Evolutionary conservation across 768 basidiomycete species (phyloP).

Genomic region (Pulveroboletus ravenelii): DNA sequence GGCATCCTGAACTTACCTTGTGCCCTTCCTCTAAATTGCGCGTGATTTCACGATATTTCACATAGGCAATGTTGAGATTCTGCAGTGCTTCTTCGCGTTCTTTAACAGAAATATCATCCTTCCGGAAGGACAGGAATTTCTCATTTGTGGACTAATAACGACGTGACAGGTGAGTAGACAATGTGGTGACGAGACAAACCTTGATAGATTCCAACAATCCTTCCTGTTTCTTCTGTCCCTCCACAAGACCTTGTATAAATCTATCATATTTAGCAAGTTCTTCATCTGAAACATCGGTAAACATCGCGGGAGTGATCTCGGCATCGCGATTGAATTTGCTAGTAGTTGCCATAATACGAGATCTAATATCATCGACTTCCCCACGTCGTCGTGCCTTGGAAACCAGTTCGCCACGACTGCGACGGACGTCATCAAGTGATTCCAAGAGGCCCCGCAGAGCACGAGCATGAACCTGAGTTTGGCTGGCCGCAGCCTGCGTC

Average conservation of each 20-base stretch:
- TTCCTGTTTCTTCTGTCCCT: slow-evolving; percentile 56
- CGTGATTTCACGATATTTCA: slow-evolving; percentile 81
- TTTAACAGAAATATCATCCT: slow-evolving; percentile 71
- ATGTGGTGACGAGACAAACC: slow-evolving; percentile 39
- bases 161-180: neutral
- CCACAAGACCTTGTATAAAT: slow-evolving; percentile 56
- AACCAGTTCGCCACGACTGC: slow-evolving; percentile 57
- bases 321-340: slow-evolving; percentile 59
- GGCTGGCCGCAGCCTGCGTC: slow-evolving; percentile 37
- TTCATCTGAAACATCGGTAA: slow-evolving; percentile 76
- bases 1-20: slow-evolving; percentile 43
- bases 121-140: slow-evolving; percentile 68
- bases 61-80: slow-evolving; percentile 77
- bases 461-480: slow-evolving; percentile 62
- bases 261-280: slow-evolving; percentile 80
- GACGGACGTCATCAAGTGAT: slow-evolving; percentile 67
- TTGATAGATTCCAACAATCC: slow-evolving; percentile 62
- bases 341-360: slow-evolving; percentile 62
- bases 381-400: slow-evolving; percentile 58
- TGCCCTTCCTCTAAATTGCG: slow-evolving; percentile 86
- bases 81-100: slow-evolving; percentile 80
- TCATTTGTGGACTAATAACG: slow-evolving; percentile 55
- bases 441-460: slow-evolving; percentile 71
- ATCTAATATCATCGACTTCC: slow-evolving; percentile 67
- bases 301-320: slow-evolving; percentile 80